These are phyloP conservation scores for apple (Malus domestica) DNA, from an alignment of 306 rosid genomes.

Conservation along the genomic window DNA sequence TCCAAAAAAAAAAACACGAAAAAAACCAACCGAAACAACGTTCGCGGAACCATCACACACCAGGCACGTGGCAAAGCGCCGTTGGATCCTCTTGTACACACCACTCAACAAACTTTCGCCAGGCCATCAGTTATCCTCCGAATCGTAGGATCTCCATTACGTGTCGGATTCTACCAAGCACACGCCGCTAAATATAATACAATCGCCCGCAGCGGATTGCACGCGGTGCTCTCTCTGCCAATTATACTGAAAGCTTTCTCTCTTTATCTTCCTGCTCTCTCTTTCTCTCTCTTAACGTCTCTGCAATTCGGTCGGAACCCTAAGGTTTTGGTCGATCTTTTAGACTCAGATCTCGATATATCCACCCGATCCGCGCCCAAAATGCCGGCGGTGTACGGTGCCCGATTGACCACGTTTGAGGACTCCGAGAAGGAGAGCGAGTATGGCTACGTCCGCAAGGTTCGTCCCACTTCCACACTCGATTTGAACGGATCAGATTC, in stretches of 20 bases:
- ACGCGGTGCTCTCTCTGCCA: neutral
- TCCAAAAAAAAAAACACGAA: neutral
- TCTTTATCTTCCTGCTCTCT: neutral
- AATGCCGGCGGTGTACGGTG: conserved; percentile 93
- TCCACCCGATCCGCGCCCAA: conserved; percentile 33
- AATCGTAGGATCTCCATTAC: neutral
- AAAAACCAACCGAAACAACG: neutral
- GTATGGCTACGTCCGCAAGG: conserved; percentile 99
- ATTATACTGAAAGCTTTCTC: neutral
- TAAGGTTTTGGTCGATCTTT: conserved; percentile 31
- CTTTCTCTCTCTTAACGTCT: neutral
- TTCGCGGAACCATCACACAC: neutral
- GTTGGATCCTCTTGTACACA: neutral
- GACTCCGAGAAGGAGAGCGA: conserved; percentile 99
- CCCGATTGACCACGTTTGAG: conserved; percentile 87
- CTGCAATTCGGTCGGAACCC: conserved; percentile 24
- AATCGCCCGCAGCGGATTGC: neutral
- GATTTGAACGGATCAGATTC: conserved; percentile 2
- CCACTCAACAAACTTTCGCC: no score
- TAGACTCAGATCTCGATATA: conserved; percentile 21
- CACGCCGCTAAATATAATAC: neutral
- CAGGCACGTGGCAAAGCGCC: neutral
- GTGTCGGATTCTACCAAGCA: neutral
- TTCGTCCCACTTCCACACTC: conserved; percentile 1
- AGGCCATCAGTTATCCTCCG: no score